phyloP scores from a whole-genome alignment of 768 basidiomycete genomes.

The Mycena polygramma region DNA sequence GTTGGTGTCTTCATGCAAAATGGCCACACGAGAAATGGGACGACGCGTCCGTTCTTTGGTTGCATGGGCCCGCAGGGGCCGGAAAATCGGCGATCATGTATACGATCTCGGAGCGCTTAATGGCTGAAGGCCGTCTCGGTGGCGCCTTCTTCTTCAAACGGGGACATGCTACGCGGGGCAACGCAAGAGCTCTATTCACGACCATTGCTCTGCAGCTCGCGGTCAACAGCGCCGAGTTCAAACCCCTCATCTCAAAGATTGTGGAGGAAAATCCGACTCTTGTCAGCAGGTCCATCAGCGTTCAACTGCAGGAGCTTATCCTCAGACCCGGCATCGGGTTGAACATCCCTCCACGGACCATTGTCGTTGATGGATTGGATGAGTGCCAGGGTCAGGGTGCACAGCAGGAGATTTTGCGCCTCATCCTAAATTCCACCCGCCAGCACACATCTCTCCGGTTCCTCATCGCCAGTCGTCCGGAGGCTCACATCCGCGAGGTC shows the following conservation, averaged over 20 bases:
- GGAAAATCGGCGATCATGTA: slow-evolving; percentile 11
- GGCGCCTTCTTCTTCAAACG: slow-evolving; percentile 13
- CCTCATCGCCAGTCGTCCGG: too few relatives aligned
- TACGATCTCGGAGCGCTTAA: slow-evolving; percentile 1
- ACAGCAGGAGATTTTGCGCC: slow-evolving; percentile 4
- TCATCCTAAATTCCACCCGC: not conserved
- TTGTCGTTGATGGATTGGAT: slow-evolving; percentile 1
- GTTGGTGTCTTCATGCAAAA: not conserved
- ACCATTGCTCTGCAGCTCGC: slow-evolving; percentile 13
- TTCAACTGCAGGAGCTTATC: slow-evolving; percentile 6
- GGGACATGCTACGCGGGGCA: not conserved
- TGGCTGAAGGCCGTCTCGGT: not conserved
- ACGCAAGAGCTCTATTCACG: not conserved
- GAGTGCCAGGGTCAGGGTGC: not conserved
- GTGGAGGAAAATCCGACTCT: slow-evolving; percentile 16
- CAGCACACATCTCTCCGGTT: not conserved
- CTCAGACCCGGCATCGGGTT: not conserved
- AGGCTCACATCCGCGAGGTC: too few relatives aligned
- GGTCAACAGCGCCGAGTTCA: slow-evolving; percentile 8
- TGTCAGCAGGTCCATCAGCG: not conserved
- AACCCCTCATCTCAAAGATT: not conserved
- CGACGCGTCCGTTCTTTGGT: not conserved
- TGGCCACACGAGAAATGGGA: not conserved
- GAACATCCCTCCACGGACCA: not conserved
- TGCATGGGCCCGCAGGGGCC: not conserved